Percentiles rank a stretch among this genome's conserved stretches.
Conservation (phyloP, 1,284 basidiomycete species). For the Boletellus deceptivus region DNA sequence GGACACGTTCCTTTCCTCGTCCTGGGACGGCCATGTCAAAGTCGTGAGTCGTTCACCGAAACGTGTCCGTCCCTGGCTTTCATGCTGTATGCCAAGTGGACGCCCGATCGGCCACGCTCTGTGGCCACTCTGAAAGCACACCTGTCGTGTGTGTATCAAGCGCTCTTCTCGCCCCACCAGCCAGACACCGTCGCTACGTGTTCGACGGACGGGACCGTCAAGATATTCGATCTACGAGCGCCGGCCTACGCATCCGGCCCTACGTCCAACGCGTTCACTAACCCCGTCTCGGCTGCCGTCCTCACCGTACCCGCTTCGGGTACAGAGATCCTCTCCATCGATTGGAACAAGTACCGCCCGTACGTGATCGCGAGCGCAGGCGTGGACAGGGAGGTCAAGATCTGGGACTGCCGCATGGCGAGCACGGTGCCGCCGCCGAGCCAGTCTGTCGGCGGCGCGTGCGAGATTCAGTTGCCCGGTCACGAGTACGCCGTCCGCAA, state of each 20-base stretch:
- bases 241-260: constrained; percentile 48
- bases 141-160: constrained; percentile 83
- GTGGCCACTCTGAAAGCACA: constrained; percentile 82
- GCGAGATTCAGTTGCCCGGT: constrained; percentile 67
- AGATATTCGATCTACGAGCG: constrained; percentile 76
- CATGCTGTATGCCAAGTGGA: constrained; percentile 62
- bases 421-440: constrained; percentile 44
- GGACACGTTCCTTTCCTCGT: constrained; percentile 82
- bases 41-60: constrained; percentile 53
- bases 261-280: constrained; percentile 52
- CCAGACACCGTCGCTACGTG: constrained; percentile 80
- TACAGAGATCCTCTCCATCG: constrained; percentile 73
- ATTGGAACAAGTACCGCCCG: constrained; percentile 92
- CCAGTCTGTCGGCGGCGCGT: constrained; percentile 62
- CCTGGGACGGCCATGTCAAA: constrained; percentile 93
- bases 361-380: constrained; percentile 77
- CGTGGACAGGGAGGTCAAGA: constrained; percentile 76
- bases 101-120: constrained; percentile 75
- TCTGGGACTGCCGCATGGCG: constrained; percentile 87
- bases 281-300: constrained; percentile 60
- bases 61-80: background rate
- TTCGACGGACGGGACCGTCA: constrained; percentile 81
- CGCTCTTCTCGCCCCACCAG: constrained; percentile 88
- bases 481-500: constrained; percentile 82
- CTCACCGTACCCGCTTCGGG: constrained; percentile 70